These are phyloP conservation scores for Eucalyptus brandiana DNA, from an alignment of 345 rosid species.

Conservation along the genomic window DNA sequence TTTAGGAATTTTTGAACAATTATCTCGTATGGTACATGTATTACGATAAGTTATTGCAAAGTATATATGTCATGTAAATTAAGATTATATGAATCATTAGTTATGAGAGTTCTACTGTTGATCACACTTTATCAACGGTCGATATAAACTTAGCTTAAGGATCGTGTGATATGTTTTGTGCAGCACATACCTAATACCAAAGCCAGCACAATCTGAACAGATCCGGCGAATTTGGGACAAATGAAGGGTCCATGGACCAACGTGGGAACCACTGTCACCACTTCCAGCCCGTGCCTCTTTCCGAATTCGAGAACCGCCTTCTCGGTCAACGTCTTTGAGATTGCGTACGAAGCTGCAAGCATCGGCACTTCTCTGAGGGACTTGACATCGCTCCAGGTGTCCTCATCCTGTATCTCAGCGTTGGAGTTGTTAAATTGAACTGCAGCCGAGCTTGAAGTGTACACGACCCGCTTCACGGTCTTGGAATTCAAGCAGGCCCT, in stretches of 20 bases:
- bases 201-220: not conserved
- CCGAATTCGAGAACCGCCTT: slow-evolving; percentile 16
- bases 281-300: slow-evolving; percentile 10
- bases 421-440: not conserved
- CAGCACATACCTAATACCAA: slow-evolving; percentile 6
- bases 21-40: not conserved
- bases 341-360: not conserved
- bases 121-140: not conserved
- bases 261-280: slow-evolving; percentile 12
- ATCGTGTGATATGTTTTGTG: not conserved
- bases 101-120: not conserved
- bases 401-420: slow-evolving; percentile 8
- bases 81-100: not conserved
- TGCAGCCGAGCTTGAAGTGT: slow-evolving; percentile 33
- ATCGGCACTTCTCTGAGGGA: not conserved
- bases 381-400: slow-evolving; percentile 17
- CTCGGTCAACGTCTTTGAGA: slow-evolving; percentile 16
- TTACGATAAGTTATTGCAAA: not conserved
- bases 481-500: slow-evolving; percentile 32
- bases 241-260: slow-evolving; percentile 22
- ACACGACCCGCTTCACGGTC: slow-evolving; percentile 47
- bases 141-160: not conserved
- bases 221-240: slow-evolving; percentile 5
- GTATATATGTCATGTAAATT: not conserved
- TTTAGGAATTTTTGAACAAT: too few relatives aligned